These are phyloP conservation scores for Bretschneidera sinensis DNA, from an alignment of 345 rosid genomes.

Conservation along the genomic window DNA sequence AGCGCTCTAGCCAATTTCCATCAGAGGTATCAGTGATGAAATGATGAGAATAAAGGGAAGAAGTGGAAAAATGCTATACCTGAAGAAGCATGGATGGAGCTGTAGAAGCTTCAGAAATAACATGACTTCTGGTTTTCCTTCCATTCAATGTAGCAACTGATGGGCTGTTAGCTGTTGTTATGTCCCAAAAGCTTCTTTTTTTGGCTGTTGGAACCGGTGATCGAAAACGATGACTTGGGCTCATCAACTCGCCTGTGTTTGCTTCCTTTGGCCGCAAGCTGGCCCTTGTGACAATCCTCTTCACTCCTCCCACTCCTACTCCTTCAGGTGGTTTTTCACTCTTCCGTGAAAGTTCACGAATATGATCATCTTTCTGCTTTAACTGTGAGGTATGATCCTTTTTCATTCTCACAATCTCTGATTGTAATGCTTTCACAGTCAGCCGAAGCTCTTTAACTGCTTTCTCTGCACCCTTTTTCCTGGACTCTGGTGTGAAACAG, in stretches of 20 bases:
- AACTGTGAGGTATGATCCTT: conserved; percentile 62
- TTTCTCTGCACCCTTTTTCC: conserved; percentile 47
- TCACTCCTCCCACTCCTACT: conserved; percentile 28
- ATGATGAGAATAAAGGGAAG: too few relatives aligned
- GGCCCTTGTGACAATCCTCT: conserved; percentile 52
- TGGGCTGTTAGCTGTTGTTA: conserved; percentile 69
- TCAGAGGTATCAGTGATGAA: too few relatives aligned
- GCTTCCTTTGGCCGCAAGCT: conserved; percentile 60
- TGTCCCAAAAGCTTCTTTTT: conserved; percentile 93
- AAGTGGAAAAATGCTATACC: conserved; percentile 31
- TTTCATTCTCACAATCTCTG: conserved; percentile 74
- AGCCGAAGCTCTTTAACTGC: conserved; percentile 53
- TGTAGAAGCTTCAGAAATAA: conserved; percentile 38
- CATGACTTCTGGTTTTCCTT: conserved; percentile 79
- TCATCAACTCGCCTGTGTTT: conserved; percentile 51
- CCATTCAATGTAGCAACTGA: conserved; percentile 42
- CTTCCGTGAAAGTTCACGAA: conserved; percentile 48
- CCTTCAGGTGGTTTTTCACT: conserved; percentile 36
- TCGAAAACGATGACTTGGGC: conserved; percentile 70
- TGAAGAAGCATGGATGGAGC: conserved; percentile 92
- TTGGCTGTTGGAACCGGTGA: conserved; percentile 72
- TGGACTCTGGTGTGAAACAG: conserved; percentile 78
- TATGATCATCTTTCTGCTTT: conserved; percentile 70
- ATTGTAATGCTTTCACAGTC: conserved; percentile 60
- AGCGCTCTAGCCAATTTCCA: conserved; percentile 6